These are phyloP conservation scores for Dicorynia guianensis DNA, from an alignment of 306 rosid genomes.

Conservation along the genomic window DNA sequence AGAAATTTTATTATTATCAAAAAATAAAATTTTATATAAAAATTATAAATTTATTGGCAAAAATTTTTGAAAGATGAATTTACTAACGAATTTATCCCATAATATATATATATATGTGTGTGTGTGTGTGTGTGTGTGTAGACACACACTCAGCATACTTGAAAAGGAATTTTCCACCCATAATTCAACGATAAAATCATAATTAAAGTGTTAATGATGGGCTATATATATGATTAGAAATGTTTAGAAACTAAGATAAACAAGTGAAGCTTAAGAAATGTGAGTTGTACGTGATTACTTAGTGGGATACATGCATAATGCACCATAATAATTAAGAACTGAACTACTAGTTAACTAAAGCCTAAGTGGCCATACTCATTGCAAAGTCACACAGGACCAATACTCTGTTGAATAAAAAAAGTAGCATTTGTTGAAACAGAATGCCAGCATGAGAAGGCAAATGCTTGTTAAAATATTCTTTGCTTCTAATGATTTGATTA, in stretches of 20 bases:
- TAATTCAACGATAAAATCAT: conserved; percentile 22
- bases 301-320: conserved; percentile 15
- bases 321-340: neutral
- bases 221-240: neutral
- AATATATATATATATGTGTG: no score
- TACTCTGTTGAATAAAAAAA: no score
- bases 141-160: neutral
- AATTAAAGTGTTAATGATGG: neutral
- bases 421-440: neutral
- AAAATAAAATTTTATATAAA: no score
- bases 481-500: neutral
- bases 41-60: no score
- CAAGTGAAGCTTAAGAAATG: conserved; percentile 17
- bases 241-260: conserved; percentile 10
- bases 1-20: no score
- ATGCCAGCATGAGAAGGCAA: conserved; percentile 22
- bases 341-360: conserved; percentile 19
- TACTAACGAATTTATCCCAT: no score
- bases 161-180: neutral
- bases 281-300: conserved; percentile 5
- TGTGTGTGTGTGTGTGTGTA: no score
- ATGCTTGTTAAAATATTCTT: conserved; percentile 38
- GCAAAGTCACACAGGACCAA: conserved; percentile 24
- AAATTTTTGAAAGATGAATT: no score
- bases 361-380: neutral